Conservation (phyloP, 108 stramenopile genomes). For the Cyclostephanos invisitatus region DNA sequence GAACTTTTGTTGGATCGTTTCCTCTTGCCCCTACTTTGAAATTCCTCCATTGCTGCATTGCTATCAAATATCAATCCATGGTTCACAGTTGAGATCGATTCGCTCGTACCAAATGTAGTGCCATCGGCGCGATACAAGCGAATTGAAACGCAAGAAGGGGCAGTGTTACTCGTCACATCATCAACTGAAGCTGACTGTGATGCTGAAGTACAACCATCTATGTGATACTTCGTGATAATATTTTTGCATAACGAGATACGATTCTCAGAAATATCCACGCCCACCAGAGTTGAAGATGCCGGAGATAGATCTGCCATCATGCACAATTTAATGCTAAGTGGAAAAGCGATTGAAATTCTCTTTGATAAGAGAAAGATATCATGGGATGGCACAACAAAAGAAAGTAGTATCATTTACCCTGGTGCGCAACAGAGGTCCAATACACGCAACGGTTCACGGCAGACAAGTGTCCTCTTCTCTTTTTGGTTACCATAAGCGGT, state of each 20-base stretch:
- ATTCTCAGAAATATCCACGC: constrained; percentile 75
- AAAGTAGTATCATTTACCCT: constrained; percentile 36
- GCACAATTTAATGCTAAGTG: constrained; percentile 74
- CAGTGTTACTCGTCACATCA: neutral
- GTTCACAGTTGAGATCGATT: constrained; percentile 9
- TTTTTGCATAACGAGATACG: constrained; percentile 73
- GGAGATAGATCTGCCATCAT: constrained; percentile 70
- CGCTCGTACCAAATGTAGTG: constrained; percentile 62
- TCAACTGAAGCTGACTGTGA: neutral
- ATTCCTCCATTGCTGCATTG: constrained; percentile 55
- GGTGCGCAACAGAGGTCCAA: constrained; percentile 93
- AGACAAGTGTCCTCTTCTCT: neutral
- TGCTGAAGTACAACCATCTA: constrained; percentile 48
- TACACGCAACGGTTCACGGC: constrained; percentile 49
- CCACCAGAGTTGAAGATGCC: constrained; percentile 48
- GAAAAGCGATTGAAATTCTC: neutral
- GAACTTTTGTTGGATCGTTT: constrained; percentile 90
- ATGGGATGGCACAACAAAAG: neutral
- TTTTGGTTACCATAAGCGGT: neutral
- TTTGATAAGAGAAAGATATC: neutral
- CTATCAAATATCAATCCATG: constrained; percentile 74
- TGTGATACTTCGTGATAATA: constrained; percentile 79
- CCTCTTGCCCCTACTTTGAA: constrained; percentile 48
- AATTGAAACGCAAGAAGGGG: constrained; percentile 29
- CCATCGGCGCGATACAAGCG: constrained; percentile 73